phyloP scores from a whole-genome alignment of 768 basidiomycete species.

The Russula ochroleuca region DNA sequence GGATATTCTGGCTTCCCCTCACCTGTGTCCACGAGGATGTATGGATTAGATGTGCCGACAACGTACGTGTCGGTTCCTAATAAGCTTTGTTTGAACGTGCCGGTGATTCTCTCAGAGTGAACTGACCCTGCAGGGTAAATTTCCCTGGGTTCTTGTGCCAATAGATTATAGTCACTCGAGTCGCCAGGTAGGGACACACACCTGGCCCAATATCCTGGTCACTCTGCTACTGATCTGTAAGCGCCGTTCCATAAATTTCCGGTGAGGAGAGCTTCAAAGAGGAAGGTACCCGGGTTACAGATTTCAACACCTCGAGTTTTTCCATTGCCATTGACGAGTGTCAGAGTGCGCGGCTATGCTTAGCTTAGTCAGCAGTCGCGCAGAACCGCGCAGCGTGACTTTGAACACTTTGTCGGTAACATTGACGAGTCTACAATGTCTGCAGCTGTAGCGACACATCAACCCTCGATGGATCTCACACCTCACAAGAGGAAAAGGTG shows the following conservation, averaged over 20 bases:
- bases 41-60: conserved; percentile 64
- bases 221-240: conserved; percentile 64
- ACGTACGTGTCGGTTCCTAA: conserved; percentile 89
- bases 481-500: conserved; percentile 27
- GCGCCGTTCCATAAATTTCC: background rate
- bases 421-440: conserved; percentile 15
- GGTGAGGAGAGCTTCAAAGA: background rate
- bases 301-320: conserved; percentile 47
- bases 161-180: background rate
- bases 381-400: background rate
- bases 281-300: conserved; percentile 49
- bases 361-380: conserved; percentile 22
- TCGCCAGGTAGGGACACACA: conserved; percentile 31
- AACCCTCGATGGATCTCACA: background rate
- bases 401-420: background rate
- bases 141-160: conserved; percentile 72
- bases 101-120: background rate
- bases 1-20: conserved; percentile 69
- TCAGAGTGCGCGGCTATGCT: background rate
- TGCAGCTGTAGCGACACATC: conserved; percentile 10
- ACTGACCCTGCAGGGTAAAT: conserved; percentile 77
- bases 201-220: conserved; percentile 72
- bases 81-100: background rate
- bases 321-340: conserved; percentile 38
- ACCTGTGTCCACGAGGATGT: conserved; percentile 78